phyloP scores from a whole-genome alignment of 345 rosid genomes.

The Rhodamnia rubescens region DNA sequence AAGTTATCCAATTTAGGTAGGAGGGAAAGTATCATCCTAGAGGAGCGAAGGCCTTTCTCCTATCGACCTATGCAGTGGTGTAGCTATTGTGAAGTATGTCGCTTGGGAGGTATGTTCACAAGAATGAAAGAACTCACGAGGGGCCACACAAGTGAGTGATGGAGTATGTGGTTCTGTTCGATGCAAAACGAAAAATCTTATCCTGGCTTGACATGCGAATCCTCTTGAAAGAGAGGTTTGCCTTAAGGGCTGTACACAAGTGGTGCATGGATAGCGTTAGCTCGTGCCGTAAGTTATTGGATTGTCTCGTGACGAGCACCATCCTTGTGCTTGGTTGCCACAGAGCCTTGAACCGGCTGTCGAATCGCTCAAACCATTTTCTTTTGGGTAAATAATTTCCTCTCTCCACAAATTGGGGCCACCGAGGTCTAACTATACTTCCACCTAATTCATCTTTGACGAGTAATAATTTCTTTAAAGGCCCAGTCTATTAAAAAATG shows the following conservation, averaged over 20 bases:
- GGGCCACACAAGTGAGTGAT: too few species aligned
- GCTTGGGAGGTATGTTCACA: neutral
- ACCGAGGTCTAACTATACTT: neutral
- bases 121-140: neutral
- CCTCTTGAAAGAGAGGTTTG: neutral
- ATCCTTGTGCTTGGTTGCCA: neutral
- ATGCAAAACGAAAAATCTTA: neutral
- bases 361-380: neutral
- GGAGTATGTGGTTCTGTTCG: neutral
- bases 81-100: neutral
- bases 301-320: neutral
- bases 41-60: accelerated
- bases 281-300: accelerated
- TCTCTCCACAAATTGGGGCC: neutral
- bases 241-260: neutral
- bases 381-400: neutral
- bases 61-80: accelerated
- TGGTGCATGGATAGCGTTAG: accelerated
- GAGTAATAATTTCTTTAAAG: neutral
- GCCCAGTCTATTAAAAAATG: too few species aligned
- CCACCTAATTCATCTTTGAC: neutral
- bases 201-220: neutral
- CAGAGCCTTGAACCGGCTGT: too few species aligned
- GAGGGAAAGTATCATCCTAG: too few species aligned
- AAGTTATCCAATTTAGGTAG: too few species aligned